Evolutionary conservation across 169 alveolate genomes (phyloP).

Genomic region (Babesia sp.): DNA sequence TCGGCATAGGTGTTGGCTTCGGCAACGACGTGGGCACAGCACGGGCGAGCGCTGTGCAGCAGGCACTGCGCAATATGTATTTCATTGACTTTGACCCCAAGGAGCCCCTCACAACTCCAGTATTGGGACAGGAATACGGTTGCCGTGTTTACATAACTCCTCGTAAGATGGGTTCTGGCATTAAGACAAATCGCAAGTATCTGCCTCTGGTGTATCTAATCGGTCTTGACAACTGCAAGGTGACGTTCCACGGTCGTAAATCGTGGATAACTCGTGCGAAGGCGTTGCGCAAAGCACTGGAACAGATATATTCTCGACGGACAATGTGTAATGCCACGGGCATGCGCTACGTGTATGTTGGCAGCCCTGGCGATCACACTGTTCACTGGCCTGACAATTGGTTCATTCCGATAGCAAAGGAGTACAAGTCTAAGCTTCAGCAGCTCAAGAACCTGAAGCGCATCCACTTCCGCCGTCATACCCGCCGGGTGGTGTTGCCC

Average conservation of each 20-base stretch:
- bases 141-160: slow-evolving; percentile 57
- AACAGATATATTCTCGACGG: slow-evolving; percentile 70
- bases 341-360: slow-evolving; percentile 67
- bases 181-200: slow-evolving; percentile 67
- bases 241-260: slow-evolving; percentile 71
- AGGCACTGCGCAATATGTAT: slow-evolving; percentile 73
- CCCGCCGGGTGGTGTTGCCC: slow-evolving; percentile 60
- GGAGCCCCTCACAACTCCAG: slow-evolving; percentile 76
- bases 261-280: slow-evolving; percentile 76
- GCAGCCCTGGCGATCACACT: slow-evolving; percentile 76
- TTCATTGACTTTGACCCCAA: slow-evolving; percentile 75
- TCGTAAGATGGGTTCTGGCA: slow-evolving; percentile 69
- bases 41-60: slow-evolving; percentile 66
- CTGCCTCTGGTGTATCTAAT: slow-evolving; percentile 74
- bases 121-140: slow-evolving; percentile 75
- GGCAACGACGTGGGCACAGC: slow-evolving; percentile 78
- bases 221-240: slow-evolving; percentile 75
- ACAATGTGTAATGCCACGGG: slow-evolving; percentile 77
- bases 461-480: slow-evolving; percentile 54
- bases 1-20: slow-evolving; percentile 79
- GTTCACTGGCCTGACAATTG: slow-evolving; percentile 81
- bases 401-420: slow-evolving; percentile 77
- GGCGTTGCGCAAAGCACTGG: slow-evolving; percentile 73
- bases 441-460: slow-evolving; percentile 57
- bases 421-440: slow-evolving; percentile 66